These are phyloP conservation scores for Podila epigama DNA, from an alignment of 192 early-diverging fungal species.

Conservation along the genomic window DNA sequence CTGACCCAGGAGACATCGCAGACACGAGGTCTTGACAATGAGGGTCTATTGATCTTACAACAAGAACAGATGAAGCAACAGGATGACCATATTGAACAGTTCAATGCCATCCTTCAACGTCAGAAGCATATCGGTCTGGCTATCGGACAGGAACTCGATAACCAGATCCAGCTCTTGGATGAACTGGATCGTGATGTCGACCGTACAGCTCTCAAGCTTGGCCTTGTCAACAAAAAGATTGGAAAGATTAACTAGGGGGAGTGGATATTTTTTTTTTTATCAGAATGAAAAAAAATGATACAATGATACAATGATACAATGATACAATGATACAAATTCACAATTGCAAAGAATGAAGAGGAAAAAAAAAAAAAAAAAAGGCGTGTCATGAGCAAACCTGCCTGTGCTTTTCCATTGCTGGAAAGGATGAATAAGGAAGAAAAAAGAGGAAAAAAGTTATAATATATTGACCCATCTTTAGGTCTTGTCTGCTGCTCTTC, in stretches of 20 bases:
- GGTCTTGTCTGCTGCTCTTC: too few species aligned
- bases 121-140: conserved; percentile 88
- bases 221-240: conserved; percentile 81
- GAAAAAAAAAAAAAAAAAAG: too few species aligned
- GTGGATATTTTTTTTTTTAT: background rate
- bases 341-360: too few species aligned
- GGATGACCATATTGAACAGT: conserved; percentile 78
- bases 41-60: conserved; percentile 80
- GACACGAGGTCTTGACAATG: conserved; percentile 80
- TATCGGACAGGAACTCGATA: conserved; percentile 90
- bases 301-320: too few species aligned
- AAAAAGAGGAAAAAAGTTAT: too few species aligned
- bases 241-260: conserved; percentile 64
- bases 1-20: conserved; percentile 77
- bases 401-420: too few species aligned
- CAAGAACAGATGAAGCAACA: conserved; percentile 81
- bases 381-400: too few species aligned
- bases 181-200: conserved; percentile 87
- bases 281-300: too few species aligned
- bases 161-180: conserved; percentile 88
- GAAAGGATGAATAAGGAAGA: too few species aligned
- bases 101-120: conserved; percentile 77
- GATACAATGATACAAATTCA: too few species aligned
- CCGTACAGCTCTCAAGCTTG: conserved; percentile 75
- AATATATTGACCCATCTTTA: too few species aligned